A percentile compares a stretch with the other conserved stretches of the same genome.
phyloP scores from a whole-genome alignment of 2,329 filamentous ascomycete genomes.

The Diaporthe velutina region DNA sequence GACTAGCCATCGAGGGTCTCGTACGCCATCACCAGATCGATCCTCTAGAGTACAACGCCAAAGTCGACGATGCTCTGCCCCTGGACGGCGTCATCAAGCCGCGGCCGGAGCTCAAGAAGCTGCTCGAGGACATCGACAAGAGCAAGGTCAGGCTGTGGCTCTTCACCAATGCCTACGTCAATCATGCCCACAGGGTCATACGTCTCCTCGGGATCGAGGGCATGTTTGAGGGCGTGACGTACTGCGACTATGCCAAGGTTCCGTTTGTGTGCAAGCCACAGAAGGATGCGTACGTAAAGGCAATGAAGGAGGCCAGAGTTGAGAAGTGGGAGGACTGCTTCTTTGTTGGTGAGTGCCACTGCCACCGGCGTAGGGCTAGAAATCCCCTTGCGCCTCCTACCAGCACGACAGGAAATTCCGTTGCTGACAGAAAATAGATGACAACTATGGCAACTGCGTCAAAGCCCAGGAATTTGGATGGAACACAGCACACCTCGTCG shows the following conservation, averaged over 20 bases:
- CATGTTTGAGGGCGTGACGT: constrained; percentile 94
- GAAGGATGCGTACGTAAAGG: constrained; percentile 85
- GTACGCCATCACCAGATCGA: constrained; percentile 96
- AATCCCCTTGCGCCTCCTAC: background rate
- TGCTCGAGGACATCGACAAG: constrained; percentile 86
- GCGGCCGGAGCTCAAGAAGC: constrained; percentile 77
- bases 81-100: constrained; percentile 87
- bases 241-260: constrained; percentile 84
- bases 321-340: constrained; percentile 80
- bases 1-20: constrained; percentile 95
- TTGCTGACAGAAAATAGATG: constrained; percentile 68
- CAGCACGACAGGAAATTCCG: constrained; percentile 36
- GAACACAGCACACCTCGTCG: constrained; percentile 88
- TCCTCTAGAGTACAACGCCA: constrained; percentile 91
- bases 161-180: constrained; percentile 96
- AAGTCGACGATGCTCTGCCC: constrained; percentile 95
- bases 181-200: constrained; percentile 86
- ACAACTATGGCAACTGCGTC: constrained; percentile 86
- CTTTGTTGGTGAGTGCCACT: constrained; percentile 81
- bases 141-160: constrained; percentile 91
- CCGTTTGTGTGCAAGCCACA: constrained; percentile 90
- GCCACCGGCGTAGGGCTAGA: rapidly evolving
- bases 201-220: constrained; percentile 85
- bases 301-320: constrained; percentile 86
- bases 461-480: constrained; percentile 85